Conservation (phyloP, 2,329 filamentous ascomycete species). For the Aureobasidium melanogenum region DNA sequence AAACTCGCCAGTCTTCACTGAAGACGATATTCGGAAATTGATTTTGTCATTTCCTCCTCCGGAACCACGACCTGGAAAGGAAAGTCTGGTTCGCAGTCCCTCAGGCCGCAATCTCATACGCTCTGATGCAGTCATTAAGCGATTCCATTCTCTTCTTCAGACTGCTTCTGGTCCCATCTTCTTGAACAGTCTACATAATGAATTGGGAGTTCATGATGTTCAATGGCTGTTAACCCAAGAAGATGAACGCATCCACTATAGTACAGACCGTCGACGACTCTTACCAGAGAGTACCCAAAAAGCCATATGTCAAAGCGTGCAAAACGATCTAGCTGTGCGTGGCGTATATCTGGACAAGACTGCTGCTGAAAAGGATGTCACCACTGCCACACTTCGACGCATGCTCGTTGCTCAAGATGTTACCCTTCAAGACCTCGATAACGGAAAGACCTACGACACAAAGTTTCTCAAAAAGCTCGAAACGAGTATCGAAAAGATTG, state of each 20-base stretch:
- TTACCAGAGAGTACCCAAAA: neutral
- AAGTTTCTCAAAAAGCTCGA: neutral
- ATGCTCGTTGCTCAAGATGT: neutral
- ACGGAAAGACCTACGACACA: neutral
- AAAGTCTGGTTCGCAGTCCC: conserved; percentile 9
- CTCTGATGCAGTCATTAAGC: conserved; percentile 2
- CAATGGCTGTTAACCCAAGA: conserved; percentile 8
- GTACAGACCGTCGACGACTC: neutral
- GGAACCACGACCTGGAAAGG: neutral
- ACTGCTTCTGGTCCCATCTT: neutral
- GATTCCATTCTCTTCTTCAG: conserved; percentile 4
- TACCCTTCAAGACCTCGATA: neutral
- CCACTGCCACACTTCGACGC: neutral
- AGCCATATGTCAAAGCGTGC: neutral
- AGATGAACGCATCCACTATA: neutral
- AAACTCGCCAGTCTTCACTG: neutral
- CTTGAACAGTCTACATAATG: neutral
- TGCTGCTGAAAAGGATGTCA: neutral
- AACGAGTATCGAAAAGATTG: neutral
- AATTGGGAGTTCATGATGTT: conserved; percentile 5
- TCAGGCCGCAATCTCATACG: conserved; percentile 3
- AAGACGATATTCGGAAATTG: conserved; percentile 6
- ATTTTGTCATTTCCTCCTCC: conserved; percentile 5
- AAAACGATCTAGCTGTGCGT: neutral
- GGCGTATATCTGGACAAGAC: neutral